Conservation (phyloP, 148 eudicot genomes). For the Vaccinium vitisidaea region DNA sequence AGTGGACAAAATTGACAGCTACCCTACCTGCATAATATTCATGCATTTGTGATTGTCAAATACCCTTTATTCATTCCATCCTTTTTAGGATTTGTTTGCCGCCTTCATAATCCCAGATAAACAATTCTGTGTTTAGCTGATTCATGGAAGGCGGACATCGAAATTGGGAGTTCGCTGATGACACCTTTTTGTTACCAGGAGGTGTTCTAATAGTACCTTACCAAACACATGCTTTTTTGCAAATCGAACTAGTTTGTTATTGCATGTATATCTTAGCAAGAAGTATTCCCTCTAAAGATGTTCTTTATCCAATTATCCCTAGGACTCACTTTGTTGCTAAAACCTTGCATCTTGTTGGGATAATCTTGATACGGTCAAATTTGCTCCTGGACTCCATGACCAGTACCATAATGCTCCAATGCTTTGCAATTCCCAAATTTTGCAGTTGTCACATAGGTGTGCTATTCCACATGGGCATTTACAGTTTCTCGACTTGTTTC, state of each 20-base stretch:
- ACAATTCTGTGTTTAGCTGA: slow-evolving; percentile 29
- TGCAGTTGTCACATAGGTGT: neutral
- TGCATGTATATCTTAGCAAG: neutral
- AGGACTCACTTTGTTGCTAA: neutral
- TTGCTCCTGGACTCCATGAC: neutral
- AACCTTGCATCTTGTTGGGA: neutral
- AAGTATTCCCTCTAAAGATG: neutral
- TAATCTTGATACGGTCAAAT: neutral
- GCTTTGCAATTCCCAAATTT: neutral
- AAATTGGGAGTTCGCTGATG: slow-evolving; percentile 41
- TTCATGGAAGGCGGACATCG: slow-evolving; percentile 38
- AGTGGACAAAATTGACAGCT: neutral
- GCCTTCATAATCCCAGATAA: too few species aligned
- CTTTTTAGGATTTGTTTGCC: neutral
- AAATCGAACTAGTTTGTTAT: neutral
- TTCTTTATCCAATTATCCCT: neutral
- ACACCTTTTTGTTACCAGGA: slow-evolving; percentile 25
- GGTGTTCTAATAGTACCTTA: slow-evolving; percentile 47
- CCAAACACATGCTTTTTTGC: slow-evolving; percentile 23
- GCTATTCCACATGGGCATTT: neutral
- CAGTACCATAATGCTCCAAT: neutral
- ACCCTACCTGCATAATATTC: slow-evolving; percentile 1
- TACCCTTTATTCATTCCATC: neutral
- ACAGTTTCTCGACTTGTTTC: too few species aligned
- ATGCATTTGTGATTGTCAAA: neutral